Evolutionary conservation across 495 filamentous ascomycete genomes (phyloP).

Genomic region (Neurospora intermedia): DNA sequence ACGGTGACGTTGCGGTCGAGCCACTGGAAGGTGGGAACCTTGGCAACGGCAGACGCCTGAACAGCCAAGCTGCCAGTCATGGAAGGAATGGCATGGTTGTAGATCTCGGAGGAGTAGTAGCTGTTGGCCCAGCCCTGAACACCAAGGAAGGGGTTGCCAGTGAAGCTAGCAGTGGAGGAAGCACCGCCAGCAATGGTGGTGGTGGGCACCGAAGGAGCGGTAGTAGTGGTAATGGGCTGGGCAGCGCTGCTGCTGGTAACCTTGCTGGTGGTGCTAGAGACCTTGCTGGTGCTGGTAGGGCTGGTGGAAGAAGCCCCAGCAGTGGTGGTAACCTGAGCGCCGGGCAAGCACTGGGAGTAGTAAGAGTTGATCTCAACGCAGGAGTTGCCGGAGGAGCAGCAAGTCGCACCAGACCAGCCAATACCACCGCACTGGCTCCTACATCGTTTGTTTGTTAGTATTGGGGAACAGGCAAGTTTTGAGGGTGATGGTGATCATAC

Average conservation of each 20-base stretch:
- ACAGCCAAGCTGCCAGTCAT: constrained; percentile 27
- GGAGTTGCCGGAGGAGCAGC: constrained; percentile 31
- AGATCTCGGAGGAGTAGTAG: constrained; percentile 48
- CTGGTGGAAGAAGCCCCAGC: constrained; percentile 4
- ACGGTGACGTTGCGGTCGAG: constrained; percentile 51
- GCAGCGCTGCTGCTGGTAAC: not conserved
- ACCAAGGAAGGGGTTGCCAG: constrained; percentile 44
- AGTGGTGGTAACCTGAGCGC: constrained; percentile 12
- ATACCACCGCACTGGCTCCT: constrained; percentile 43
- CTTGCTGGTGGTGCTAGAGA: not conserved
- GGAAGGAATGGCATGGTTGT: constrained; percentile 39
- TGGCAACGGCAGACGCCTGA: constrained; percentile 45
- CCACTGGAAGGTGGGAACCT: constrained; percentile 66
- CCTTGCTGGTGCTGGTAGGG: constrained; percentile 7
- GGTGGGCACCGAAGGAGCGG: not conserved
- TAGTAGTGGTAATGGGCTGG: not conserved
- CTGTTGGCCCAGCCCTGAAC: constrained; percentile 46
- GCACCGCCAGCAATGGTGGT: constrained; percentile 10
- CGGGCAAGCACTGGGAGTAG: constrained; percentile 40
- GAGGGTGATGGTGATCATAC: constrained; percentile 11
- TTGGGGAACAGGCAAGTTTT: not conserved
- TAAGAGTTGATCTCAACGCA: constrained; percentile 35
- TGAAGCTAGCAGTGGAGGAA: constrained; percentile 21
- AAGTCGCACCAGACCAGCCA: constrained; percentile 36
- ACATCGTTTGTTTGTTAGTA: constrained; percentile 1